phyloP scores from a whole-genome alignment of 75 land plant genomes.

The Cunninghamia lanceolata region DNA sequence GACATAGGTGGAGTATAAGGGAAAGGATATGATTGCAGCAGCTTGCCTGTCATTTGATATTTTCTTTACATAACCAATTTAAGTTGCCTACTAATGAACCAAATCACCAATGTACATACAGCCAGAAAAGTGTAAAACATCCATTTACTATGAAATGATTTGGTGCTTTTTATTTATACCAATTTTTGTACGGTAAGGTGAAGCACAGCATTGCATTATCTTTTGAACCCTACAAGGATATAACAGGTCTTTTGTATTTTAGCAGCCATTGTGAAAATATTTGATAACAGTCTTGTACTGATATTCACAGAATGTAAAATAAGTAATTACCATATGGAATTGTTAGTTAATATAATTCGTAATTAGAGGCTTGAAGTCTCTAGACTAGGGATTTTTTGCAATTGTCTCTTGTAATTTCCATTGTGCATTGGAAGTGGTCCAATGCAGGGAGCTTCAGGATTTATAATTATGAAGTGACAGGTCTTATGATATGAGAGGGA shows the following conservation, averaged over 20 bases:
- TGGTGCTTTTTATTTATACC: not conserved
- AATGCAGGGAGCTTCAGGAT: too few relatives aligned
- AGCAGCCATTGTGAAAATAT: not conserved
- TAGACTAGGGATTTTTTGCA: not conserved
- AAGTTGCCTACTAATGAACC: not conserved
- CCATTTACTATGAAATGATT: not conserved
- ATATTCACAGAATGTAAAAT: not conserved
- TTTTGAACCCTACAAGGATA: not conserved
- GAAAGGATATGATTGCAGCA: not conserved
- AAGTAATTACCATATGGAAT: not conserved
- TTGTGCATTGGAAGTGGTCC: too few relatives aligned
- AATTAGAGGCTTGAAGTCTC: not conserved
- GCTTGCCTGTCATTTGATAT: not conserved
- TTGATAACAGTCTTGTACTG: not conserved
- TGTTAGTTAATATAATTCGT: not conserved
- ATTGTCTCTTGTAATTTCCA: not conserved
- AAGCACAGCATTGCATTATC: not conserved
- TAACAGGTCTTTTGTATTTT: not conserved
- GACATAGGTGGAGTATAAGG: not conserved
- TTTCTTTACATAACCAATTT: not conserved
- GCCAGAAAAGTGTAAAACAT: not conserved
- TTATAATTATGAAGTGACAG: too few relatives aligned
- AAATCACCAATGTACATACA: too few relatives aligned
- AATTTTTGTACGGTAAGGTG: not conserved
- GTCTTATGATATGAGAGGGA: too few relatives aligned